A percentile compares a stretch with the other conserved stretches of the same genome.
Evolutionary conservation across 106 monocot species (phyloP).

Genomic region (Acanthochlamys bracteata): DNA sequence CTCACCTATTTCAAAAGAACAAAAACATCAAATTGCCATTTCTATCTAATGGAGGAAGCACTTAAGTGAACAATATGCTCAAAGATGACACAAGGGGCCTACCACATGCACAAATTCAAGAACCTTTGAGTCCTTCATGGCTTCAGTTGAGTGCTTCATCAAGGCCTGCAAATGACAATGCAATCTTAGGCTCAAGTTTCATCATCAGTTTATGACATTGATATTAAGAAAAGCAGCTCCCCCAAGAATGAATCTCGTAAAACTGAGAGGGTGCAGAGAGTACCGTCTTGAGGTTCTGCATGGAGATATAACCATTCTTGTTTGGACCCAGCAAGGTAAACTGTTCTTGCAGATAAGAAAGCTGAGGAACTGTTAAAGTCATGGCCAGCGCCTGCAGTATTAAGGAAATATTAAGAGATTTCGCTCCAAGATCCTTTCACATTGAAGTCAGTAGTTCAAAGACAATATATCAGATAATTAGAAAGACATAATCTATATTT

Average conservation of each 20-base stretch:
- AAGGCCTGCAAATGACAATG: constrained; percentile 35
- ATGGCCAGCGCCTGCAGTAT: constrained; percentile 69
- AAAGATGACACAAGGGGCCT: not conserved
- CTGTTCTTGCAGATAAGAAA: constrained; percentile 70
- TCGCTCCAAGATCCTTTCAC: not conserved
- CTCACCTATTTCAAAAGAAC: constrained; percentile 43
- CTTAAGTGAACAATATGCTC: not conserved
- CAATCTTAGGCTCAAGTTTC: too few species aligned
- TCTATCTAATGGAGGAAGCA: not conserved
- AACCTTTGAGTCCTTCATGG: constrained; percentile 93
- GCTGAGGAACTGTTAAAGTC: constrained; percentile 61
- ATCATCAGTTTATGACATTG: not conserved
- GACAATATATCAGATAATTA: not conserved
- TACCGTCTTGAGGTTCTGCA: constrained; percentile 77
- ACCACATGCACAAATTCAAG: constrained; percentile 83
- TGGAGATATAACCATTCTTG: constrained; percentile 71
- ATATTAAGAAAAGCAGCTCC: not conserved
- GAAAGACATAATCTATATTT: too few species aligned
- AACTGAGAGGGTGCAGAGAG: not conserved
- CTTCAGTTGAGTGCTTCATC: constrained; percentile 70
- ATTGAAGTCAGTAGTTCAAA: not conserved
- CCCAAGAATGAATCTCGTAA: not conserved
- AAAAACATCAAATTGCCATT: not conserved
- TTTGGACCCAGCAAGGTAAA: constrained; percentile 77
- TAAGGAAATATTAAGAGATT: not conserved